phyloP scores from a whole-genome alignment of 352 stramenopile species.

The Phytophthora pistaciae region DNA sequence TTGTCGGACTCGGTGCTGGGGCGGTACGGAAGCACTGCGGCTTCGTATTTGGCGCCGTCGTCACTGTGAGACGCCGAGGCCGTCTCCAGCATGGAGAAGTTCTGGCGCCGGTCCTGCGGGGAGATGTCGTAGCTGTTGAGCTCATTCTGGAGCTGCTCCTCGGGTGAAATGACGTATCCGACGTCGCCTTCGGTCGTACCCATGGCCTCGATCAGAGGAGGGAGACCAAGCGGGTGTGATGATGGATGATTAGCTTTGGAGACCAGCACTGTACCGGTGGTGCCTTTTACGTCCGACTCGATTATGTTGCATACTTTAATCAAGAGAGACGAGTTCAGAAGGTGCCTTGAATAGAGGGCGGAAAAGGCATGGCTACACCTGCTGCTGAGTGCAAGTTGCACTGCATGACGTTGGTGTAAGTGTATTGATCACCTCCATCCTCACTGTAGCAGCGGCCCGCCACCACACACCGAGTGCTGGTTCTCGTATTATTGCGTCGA shows the following conservation, averaged over 20 bases:
- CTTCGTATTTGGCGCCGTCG: slow-evolving; percentile 30
- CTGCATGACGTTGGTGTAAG: not conserved
- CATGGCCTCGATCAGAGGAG: slow-evolving; percentile 7
- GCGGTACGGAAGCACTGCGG: slow-evolving; percentile 40
- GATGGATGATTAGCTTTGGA: not conserved
- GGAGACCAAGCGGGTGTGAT: not conserved
- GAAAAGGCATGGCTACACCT: not conserved
- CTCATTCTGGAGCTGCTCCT: slow-evolving; percentile 21
- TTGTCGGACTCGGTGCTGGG: slow-evolving; percentile 31
- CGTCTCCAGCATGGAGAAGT: slow-evolving; percentile 52
- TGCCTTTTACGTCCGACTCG: slow-evolving; percentile 30
- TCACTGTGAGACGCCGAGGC: slow-evolving; percentile 34
- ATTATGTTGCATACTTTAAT: slow-evolving; percentile 19
- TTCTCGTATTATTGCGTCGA: not conserved
- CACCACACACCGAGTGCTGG: too few species aligned
- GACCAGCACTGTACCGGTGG: not conserved
- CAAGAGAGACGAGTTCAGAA: not conserved
- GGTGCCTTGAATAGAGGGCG: not conserved
- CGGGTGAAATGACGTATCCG: slow-evolving; percentile 35
- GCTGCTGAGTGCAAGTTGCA: not conserved
- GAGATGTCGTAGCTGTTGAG: slow-evolving; percentile 33
- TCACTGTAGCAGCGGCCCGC: too few species aligned
- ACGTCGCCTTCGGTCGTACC: slow-evolving; percentile 13
- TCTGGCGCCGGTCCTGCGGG: slow-evolving; percentile 30
- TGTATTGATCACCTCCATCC: too few species aligned